Conservation (phyloP, 1,139 yeast species). For the Candida sanyaensis region DNA sequence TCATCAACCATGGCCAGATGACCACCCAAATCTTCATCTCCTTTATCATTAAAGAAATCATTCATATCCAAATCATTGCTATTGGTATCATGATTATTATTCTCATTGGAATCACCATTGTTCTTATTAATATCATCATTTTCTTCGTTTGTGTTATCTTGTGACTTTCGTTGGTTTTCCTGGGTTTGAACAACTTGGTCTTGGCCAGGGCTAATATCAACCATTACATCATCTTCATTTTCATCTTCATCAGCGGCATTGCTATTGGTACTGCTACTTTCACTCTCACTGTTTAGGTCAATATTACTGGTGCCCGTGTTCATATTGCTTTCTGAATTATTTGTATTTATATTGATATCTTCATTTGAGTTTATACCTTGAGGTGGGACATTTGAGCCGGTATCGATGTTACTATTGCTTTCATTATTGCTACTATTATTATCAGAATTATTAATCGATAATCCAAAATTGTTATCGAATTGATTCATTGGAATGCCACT, state of each 20-base stretch:
- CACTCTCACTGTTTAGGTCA: neutral
- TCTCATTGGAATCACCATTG: conserved; percentile 1
- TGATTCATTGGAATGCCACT: conserved; percentile 16
- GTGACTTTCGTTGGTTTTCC: neutral
- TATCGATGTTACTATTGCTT: conserved; percentile 7
- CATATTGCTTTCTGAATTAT: neutral
- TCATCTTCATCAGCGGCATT: neutral
- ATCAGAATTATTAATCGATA: neutral
- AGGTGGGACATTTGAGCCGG: conserved; percentile 3
- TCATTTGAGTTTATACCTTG: neutral
- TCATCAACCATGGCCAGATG: conserved; percentile 28
- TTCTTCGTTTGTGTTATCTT: neutral
- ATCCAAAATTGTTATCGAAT: conserved; percentile 10
- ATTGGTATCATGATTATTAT: conserved; percentile 5
- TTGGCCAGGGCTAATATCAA: conserved; percentile 2
- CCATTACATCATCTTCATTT: conserved; percentile 6
- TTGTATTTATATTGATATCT: neutral
- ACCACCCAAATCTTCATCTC: conserved; percentile 18
- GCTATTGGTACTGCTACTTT: neutral
- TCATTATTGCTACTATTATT: neutral
- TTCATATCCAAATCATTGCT: conserved; percentile 23
- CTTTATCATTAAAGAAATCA: conserved; percentile 27
- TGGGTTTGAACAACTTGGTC: neutral
- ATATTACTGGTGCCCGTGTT: neutral
- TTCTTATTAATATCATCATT: conserved; percentile 4